Conservation (phyloP, 768 basidiomycete species). For the Neoboletus magnificus region DNA sequence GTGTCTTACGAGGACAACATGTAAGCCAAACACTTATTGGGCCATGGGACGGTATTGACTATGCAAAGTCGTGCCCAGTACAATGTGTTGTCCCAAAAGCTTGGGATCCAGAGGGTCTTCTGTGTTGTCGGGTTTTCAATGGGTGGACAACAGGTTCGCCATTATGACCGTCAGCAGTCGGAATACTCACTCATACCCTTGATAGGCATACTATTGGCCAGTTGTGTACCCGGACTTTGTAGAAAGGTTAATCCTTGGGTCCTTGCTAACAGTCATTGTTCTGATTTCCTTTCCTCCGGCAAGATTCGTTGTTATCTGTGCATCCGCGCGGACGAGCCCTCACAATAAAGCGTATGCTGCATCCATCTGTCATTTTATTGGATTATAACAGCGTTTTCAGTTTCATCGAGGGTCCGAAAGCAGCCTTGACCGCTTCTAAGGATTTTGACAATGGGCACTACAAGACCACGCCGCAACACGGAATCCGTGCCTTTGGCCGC, state of each 20-base stretch:
- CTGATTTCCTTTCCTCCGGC: background rate
- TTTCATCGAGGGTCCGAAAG: conserved; percentile 60
- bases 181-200: background rate
- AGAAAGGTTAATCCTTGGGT: conserved; percentile 34
- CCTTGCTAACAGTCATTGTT: background rate
- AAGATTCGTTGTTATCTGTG: conserved; percentile 51
- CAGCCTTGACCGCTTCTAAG: conserved; percentile 48
- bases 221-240: conserved; percentile 54
- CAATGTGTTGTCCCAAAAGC: conserved; percentile 44
- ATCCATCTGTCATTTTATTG: background rate
- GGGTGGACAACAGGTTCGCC: conserved; percentile 48
- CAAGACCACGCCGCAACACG: conserved; percentile 42
- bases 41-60: background rate
- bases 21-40: conserved; percentile 29
- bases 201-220: conserved; percentile 55
- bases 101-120: conserved; percentile 43
- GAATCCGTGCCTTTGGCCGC: conserved; percentile 54
- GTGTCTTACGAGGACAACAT: conserved; percentile 58
- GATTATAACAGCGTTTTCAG: conserved; percentile 25
- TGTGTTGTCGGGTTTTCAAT: conserved; percentile 56
- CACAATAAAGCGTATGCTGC: conserved; percentile 49
- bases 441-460: conserved; percentile 57
- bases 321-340: conserved; percentile 52
- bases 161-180: background rate
- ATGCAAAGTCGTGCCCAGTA: conserved; percentile 50